Evolutionary conservation across 169 alveolate genomes (phyloP).

Genomic region (Plasmodium gonderi): DNA sequence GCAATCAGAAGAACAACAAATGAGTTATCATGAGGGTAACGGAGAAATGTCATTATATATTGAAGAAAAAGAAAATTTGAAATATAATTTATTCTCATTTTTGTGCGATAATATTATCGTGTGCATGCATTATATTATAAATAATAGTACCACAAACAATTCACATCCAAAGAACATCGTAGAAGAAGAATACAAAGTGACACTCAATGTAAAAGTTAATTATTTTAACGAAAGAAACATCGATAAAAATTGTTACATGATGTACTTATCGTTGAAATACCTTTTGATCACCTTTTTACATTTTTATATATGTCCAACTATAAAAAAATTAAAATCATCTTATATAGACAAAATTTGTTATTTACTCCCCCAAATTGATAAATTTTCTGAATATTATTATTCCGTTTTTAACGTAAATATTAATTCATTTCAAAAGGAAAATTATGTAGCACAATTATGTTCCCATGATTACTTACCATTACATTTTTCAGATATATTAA

Average conservation of each 20-base stretch:
- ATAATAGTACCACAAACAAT: not conserved
- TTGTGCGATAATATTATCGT: constrained; percentile 6
- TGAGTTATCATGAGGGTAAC: not conserved
- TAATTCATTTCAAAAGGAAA: constrained; percentile 15
- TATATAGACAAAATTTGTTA: not conserved
- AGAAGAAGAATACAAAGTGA: constrained; percentile 44
- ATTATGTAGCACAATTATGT: constrained; percentile 49
- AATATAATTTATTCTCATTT: constrained; percentile 13
- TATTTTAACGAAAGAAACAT: constrained; percentile 25
- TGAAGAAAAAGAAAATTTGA: not conserved
- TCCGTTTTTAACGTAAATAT: constrained; percentile 51
- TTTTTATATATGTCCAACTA: constrained; percentile 22
- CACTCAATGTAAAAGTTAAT: not conserved
- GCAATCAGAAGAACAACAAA: not conserved
- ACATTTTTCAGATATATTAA: constrained; percentile 56
- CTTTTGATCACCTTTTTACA: constrained; percentile 11
- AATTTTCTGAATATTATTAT: constrained; percentile 50
- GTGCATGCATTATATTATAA: constrained; percentile 45
- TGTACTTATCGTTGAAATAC: constrained; percentile 42
- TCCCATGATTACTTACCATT: constrained; percentile 44
- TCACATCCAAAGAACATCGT: not conserved
- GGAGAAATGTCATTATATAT: not conserved
- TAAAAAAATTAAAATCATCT: not conserved
- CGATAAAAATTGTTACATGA: constrained; percentile 21
- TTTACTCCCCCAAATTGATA: constrained; percentile 19